Conservation (phyloP, 495 filamentous ascomycete species). For the Trypethelium eluteriae region DNA sequence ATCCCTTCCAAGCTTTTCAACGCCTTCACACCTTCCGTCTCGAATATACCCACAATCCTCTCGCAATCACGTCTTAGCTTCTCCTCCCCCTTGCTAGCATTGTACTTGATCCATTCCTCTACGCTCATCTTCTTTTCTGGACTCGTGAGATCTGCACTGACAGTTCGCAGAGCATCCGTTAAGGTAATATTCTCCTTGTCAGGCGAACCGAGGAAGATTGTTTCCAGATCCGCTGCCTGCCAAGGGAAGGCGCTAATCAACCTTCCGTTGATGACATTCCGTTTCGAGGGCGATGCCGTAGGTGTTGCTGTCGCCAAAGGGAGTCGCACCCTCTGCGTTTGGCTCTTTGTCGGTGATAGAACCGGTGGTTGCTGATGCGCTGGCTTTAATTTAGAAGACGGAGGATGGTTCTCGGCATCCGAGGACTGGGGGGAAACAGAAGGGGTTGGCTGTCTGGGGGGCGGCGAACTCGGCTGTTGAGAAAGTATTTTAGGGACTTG, state of each 20-base stretch:
- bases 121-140: conserved; percentile 85
- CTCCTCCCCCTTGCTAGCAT: conserved; percentile 70
- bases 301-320: conserved; percentile 52
- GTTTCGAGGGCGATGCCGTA: conserved; percentile 56
- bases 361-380: background rate
- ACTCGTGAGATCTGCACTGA: conserved; percentile 49
- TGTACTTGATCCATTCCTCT: conserved; percentile 81
- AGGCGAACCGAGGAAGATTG: conserved; percentile 42
- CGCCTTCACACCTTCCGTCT: conserved; percentile 70
- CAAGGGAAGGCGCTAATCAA: conserved; percentile 59
- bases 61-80: conserved; percentile 74
- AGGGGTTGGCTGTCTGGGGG: conserved; percentile 33
- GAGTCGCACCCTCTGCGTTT: conserved; percentile 16
- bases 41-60: conserved; percentile 67
- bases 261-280: conserved; percentile 28
- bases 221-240: conserved; percentile 65
- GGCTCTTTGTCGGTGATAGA: conserved; percentile 10
- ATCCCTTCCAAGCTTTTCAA: conserved; percentile 71
- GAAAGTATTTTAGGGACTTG: conserved; percentile 9
- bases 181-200: conserved; percentile 33
- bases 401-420: conserved; percentile 62
- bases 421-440: conserved; percentile 66
- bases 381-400: background rate
- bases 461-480: conserved; percentile 16
- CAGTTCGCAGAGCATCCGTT: conserved; percentile 40